Percentiles rank a stretch among this genome's conserved stretches.
Evolutionary conservation across 106 monocot species (phyloP).

Genomic region (Vanilla planifolia): DNA sequence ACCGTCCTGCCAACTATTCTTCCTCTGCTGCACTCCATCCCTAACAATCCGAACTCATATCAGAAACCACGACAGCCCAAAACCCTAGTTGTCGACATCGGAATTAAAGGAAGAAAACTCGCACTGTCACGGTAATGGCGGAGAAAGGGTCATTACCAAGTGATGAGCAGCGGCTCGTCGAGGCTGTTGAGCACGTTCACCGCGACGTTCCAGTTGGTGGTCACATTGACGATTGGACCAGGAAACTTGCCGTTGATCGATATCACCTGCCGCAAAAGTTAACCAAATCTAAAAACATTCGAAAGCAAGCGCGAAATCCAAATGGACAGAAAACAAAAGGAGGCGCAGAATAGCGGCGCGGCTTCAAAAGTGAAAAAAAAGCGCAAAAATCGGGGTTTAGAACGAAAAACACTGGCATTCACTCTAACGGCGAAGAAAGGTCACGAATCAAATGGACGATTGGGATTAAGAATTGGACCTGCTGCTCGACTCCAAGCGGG

Average conservation of each 20-base stretch:
- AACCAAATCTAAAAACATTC: background rate
- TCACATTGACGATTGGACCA: constrained; percentile 73
- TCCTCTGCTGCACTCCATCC: constrained; percentile 79
- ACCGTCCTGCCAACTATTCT: constrained; percentile 92
- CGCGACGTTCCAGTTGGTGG: constrained; percentile 81
- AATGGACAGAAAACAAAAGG: too few relatives aligned
- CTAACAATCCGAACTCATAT: constrained; percentile 15
- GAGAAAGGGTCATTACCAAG: constrained; percentile 37
- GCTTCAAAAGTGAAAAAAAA: too few relatives aligned
- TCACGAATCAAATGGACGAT: too few relatives aligned
- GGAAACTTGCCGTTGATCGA: constrained; percentile 77
- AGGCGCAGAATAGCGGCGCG: too few relatives aligned
- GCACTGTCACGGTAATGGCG: background rate
- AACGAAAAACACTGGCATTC: background rate
- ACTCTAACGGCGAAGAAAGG: too few relatives aligned
- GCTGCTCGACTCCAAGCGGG: constrained; percentile 4
- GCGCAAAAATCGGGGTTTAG: background rate
- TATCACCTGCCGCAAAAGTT: constrained; percentile 43
- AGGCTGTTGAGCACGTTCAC: constrained; percentile 84
- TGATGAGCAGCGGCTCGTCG: constrained; percentile 71
- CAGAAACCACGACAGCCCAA: background rate
- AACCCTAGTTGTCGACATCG: background rate
- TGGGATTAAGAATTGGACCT: background rate
- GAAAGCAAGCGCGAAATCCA: background rate
- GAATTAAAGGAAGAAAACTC: background rate